These are phyloP conservation scores for Cystoderma amianthinum DNA, from an alignment of 768 basidiomycete genomes.

Conservation along the genomic window DNA sequence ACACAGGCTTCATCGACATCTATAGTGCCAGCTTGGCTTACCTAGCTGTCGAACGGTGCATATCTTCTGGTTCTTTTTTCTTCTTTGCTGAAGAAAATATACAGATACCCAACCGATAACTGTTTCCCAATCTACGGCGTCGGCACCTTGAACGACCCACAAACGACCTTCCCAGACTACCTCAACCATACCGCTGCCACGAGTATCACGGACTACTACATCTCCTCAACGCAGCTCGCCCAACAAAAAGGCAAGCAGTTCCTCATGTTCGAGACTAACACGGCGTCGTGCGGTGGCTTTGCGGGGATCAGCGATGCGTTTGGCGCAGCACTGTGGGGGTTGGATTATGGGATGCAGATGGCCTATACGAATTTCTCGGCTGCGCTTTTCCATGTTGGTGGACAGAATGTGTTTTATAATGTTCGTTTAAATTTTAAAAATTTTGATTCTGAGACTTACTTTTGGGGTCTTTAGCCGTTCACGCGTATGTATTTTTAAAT, in stretches of 20 bases:
- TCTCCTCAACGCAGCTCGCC: conserved; percentile 40
- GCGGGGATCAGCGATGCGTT: conserved; percentile 56
- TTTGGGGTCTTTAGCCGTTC: conserved; percentile 43
- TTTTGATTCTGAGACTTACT: conserved; percentile 8
- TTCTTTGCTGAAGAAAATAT: conserved; percentile 22
- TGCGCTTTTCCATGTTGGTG: conserved; percentile 50
- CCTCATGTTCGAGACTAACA: conserved; percentile 68
- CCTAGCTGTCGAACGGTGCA: conserved; percentile 55
- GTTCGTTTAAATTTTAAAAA: conserved; percentile 26
- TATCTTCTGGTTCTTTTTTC: conserved; percentile 8
- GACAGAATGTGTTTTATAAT: conserved; percentile 61
- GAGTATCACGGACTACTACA: conserved; percentile 42
- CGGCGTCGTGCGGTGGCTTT: conserved; percentile 66
- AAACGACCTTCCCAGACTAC: conserved; percentile 47
- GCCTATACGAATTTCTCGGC: conserved; percentile 47
- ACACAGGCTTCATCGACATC: conserved; percentile 43
- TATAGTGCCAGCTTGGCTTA: conserved; percentile 31
- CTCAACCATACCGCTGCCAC: conserved; percentile 54
- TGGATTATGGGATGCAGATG: conserved; percentile 57
- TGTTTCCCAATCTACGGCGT: conserved; percentile 44
- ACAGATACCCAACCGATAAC: conserved; percentile 56
- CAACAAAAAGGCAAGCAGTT: conserved; percentile 35
- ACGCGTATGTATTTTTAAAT: conserved; percentile 34
- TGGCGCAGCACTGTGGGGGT: conserved; percentile 55
- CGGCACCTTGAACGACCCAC: conserved; percentile 34